Evolutionary conservation across 371 early-diverging fungal species (phyloP).

Genomic region (Funneliformis caledonium): DNA sequence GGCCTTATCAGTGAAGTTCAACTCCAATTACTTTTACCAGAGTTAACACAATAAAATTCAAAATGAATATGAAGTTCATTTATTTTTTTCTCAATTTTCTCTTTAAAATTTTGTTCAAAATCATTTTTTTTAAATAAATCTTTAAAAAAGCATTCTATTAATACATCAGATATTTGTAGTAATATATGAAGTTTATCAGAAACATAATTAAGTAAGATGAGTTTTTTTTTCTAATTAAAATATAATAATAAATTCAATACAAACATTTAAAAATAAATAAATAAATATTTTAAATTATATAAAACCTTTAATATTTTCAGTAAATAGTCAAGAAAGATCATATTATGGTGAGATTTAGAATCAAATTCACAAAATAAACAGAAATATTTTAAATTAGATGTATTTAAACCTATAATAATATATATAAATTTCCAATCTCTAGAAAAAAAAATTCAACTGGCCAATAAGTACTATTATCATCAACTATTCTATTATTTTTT

Average conservation of each 20-base stretch:
- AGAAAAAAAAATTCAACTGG: too few species aligned
- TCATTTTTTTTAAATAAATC: conserved; percentile 7
- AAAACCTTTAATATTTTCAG: too few species aligned
- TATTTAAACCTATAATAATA: too few species aligned
- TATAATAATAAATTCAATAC: neutral
- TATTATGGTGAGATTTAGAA: too few species aligned
- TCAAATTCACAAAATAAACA: too few species aligned
- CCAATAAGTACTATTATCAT: too few species aligned
- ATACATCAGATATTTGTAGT: neutral
- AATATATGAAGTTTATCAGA: conserved; percentile 3
- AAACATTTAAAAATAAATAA: too few species aligned
- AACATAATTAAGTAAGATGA: neutral
- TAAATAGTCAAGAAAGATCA: too few species aligned
- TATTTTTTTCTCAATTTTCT: conserved; percentile 12
- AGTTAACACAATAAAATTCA: neutral
- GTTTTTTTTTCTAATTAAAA: neutral
- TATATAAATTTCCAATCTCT: too few species aligned
- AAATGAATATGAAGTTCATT: conserved; percentile 1
- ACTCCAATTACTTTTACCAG: neutral
- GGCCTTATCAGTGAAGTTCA: neutral
- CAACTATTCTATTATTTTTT: too few species aligned
- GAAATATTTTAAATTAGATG: too few species aligned
- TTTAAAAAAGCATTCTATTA: conserved; percentile 4
- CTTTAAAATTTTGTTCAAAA: neutral
- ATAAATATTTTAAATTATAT: too few species aligned